phyloP scores from a whole-genome alignment of 2,329 filamentous ascomycete genomes.

The Paecilomyces variotii region DNA sequence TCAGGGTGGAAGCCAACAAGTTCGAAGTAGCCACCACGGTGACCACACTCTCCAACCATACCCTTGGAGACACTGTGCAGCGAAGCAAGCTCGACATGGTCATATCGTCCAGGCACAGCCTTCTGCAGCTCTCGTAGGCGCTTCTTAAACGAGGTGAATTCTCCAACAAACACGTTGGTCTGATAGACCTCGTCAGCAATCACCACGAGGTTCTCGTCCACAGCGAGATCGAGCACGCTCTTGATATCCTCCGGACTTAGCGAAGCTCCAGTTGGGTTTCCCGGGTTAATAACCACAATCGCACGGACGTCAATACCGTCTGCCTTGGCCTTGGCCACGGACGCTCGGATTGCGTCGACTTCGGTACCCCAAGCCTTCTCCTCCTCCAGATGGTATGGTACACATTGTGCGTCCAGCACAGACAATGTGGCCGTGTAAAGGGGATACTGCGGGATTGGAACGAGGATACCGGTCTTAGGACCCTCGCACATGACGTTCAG shows the following conservation, averaged over 20 bases:
- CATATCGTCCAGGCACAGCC: conserved; percentile 65
- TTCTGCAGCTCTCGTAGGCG: conserved; percentile 73
- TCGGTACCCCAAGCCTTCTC: conserved; percentile 80
- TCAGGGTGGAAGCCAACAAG: conserved; percentile 77
- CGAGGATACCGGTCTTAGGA: conserved; percentile 71
- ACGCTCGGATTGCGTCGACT: conserved; percentile 63
- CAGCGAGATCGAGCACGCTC: conserved; percentile 78
- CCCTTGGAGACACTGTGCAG: conserved; percentile 94
- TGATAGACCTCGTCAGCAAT: conserved; percentile 98
- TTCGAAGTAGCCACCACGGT: conserved; percentile 97
- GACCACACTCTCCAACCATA: conserved; percentile 97
- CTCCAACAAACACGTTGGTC: conserved; percentile 91
- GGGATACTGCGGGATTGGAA: conserved; percentile 96
- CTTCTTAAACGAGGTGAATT: conserved; percentile 94
- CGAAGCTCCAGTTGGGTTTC: conserved; percentile 90
- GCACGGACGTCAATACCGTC: conserved; percentile 81
- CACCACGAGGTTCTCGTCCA: conserved; percentile 75
- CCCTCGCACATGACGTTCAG: conserved; percentile 78
- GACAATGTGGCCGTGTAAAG: conserved; percentile 91
- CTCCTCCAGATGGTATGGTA: conserved; percentile 93
- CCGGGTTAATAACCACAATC: conserved; percentile 96
- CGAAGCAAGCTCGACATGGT: conserved; percentile 79
- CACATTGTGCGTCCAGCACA: conserved; percentile 73
- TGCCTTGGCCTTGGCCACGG: conserved; percentile 65
- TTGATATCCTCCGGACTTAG: conserved; percentile 72